phyloP scores from a whole-genome alignment of 805 yeast species.

The Nakazawaea ambrosiae region DNA sequence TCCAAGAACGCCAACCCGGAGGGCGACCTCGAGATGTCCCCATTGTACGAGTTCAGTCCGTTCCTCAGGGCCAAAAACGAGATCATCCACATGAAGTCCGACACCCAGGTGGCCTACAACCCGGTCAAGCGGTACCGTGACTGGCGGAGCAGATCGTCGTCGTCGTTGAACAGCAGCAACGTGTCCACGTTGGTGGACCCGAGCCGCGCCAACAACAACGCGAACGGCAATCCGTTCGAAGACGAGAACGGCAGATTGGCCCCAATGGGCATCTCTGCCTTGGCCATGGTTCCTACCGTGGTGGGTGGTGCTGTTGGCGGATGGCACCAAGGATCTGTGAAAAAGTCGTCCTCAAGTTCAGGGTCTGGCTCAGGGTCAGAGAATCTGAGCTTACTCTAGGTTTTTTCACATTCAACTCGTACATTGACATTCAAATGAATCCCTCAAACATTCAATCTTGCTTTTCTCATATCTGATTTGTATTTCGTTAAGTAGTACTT shows the following conservation, averaged over 20 bases:
- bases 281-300: constrained; percentile 46
- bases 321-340: constrained; percentile 27
- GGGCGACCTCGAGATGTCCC: constrained; percentile 6
- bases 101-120: constrained; percentile 7
- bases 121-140: constrained; percentile 10
- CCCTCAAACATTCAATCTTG: no score
- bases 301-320: constrained; percentile 57
- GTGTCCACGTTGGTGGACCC: constrained; percentile 8
- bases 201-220: neutral
- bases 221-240: neutral
- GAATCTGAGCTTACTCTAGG: no score
- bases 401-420: no score
- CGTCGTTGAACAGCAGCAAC: constrained; percentile 7
- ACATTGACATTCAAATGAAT: no score
- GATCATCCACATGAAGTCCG: constrained; percentile 17
- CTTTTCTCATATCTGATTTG: no score
- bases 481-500: no score
- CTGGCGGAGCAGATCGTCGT: constrained; percentile 8
- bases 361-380: no score
- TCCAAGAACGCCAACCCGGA: constrained; percentile 1
- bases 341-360: no score
- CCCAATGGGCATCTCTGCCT: constrained; percentile 25
- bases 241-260: constrained; percentile 1
- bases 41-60: constrained; percentile 23
- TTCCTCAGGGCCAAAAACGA: constrained; percentile 25